These are phyloP conservation scores for Heritiera fomes DNA, from an alignment of 345 rosid genomes.

Conservation along the genomic window DNA sequence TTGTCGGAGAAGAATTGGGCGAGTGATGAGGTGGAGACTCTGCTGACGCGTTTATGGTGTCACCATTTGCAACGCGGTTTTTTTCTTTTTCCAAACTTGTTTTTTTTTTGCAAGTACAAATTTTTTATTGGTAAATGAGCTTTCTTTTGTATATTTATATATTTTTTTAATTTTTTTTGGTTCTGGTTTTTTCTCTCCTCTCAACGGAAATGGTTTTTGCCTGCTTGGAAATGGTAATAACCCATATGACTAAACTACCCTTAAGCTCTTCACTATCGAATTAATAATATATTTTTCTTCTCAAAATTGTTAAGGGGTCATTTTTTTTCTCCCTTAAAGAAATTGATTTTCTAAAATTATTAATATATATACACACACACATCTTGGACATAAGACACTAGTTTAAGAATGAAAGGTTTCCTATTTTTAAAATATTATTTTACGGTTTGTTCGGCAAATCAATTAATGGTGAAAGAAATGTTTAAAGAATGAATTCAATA, in stretches of 20 bases:
- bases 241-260: neutral
- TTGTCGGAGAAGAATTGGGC: slow-evolving; percentile 37
- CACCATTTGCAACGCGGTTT: slow-evolving; percentile 33
- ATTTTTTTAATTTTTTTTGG: too few species aligned
- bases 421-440: too few species aligned
- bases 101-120: too few species aligned
- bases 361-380: too few species aligned
- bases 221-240: neutral
- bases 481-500: too few species aligned
- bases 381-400: too few species aligned
- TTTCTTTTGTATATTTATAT: neutral
- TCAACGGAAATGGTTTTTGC: neutral
- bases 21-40: neutral
- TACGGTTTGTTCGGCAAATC: too few species aligned
- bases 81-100: neutral
- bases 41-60: slow-evolving; percentile 43
- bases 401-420: neutral
- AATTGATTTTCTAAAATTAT: neutral
- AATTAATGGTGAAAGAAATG: too few species aligned
- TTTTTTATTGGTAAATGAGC: neutral
- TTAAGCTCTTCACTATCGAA: neutral
- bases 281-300: neutral
- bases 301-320: neutral
- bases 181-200: neutral
- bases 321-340: too few species aligned